Conservation (phyloP, 257 asterid species). For the Ligustrum vulgare region DNA sequence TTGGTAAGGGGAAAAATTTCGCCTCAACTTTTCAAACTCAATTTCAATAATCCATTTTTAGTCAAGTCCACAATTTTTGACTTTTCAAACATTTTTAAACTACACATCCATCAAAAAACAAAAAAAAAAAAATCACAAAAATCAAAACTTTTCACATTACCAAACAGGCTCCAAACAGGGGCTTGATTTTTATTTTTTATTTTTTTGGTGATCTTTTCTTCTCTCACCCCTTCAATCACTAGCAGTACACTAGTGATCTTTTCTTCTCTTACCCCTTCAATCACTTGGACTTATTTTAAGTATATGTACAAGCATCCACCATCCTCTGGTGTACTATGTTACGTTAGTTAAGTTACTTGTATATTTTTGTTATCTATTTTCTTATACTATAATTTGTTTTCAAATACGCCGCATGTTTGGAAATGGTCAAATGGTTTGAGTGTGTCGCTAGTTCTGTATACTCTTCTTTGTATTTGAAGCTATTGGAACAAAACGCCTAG, state of each 20-base stretch:
- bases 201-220: too few relatives aligned
- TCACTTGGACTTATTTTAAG: background rate
- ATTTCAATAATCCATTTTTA: too few relatives aligned
- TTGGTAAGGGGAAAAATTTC: too few relatives aligned
- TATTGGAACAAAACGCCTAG: constrained; percentile 86
- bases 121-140: too few relatives aligned
- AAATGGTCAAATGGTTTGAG: constrained; percentile 14
- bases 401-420: constrained; percentile 16
- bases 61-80: too few relatives aligned
- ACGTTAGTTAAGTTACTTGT: background rate
- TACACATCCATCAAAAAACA: too few relatives aligned
- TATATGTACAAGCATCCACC: background rate
- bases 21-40: too few relatives aligned
- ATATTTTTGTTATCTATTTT: background rate
- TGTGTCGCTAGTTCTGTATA: constrained; percentile 18
- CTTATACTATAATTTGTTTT: background rate
- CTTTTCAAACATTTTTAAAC: too few relatives aligned
- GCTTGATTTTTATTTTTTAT: too few relatives aligned
- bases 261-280: background rate
- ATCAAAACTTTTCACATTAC: too few relatives aligned
- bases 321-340: background rate
- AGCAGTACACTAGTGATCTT: background rate
- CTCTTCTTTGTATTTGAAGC: constrained; percentile 44
- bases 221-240: too few relatives aligned
- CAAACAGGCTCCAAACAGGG: too few relatives aligned